phyloP scores from a whole-genome alignment of 2,329 filamentous ascomycete genomes.

The Pseudogymnoascus sp. region DNA sequence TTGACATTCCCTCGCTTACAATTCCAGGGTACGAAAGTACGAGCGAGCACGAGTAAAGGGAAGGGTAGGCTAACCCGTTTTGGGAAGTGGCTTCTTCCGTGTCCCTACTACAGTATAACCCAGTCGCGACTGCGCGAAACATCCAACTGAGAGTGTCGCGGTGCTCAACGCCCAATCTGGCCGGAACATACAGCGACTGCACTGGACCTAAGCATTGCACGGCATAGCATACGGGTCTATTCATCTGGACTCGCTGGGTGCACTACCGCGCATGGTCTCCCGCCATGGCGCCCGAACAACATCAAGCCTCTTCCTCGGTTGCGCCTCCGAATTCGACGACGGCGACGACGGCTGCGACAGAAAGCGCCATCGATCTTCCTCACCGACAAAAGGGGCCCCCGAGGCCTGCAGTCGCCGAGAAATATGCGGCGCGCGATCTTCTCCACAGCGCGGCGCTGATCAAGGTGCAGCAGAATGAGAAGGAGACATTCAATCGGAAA shows the following conservation, averaged over 20 bases:
- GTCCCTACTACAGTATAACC: slow-evolving; percentile 4
- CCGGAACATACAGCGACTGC: not conserved
- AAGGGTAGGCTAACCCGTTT: not conserved
- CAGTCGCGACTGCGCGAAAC: not conserved
- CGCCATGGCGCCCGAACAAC: slow-evolving; percentile 26
- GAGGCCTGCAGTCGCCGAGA: slow-evolving; percentile 39
- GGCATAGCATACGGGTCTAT: not conserved
- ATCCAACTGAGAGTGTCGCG: slow-evolving; percentile 5
- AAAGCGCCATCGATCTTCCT: slow-evolving; percentile 17
- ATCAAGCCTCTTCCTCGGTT: slow-evolving; percentile 20
- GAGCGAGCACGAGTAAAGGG: not conserved
- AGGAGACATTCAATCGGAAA: slow-evolving; percentile 53
- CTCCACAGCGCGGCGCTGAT: slow-evolving; percentile 47
- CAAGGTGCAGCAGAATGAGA: slow-evolving; percentile 41
- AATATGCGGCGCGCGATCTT: slow-evolving; percentile 58
- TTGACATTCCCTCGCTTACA: not conserved
- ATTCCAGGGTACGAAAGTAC: not conserved
- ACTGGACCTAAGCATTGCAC: slow-evolving; percentile 3
- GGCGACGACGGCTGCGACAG: slow-evolving; percentile 13
- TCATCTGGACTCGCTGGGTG: not conserved
- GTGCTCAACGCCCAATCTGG: slow-evolving; percentile 3
- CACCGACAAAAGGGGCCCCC: slow-evolving; percentile 16
- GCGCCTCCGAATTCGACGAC: slow-evolving; percentile 12
- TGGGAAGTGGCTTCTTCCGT: not conserved
- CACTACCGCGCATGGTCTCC: slow-evolving; percentile 11